These are phyloP conservation scores for Dictyophora rubrovolvata DNA, from an alignment of 768 basidiomycete species.

Conservation along the genomic window DNA sequence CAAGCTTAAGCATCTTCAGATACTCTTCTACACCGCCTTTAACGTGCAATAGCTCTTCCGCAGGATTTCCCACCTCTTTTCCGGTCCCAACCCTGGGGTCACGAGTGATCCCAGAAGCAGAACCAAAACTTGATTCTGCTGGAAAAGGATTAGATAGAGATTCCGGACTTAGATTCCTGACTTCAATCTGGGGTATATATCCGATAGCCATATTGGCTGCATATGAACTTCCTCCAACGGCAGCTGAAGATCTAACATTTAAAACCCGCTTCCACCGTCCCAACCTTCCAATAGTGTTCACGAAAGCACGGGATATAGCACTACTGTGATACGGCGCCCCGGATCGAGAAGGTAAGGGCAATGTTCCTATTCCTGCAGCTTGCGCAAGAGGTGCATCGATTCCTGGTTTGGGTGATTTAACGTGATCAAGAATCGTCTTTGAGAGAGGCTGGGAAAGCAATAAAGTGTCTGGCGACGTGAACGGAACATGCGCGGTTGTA, in stretches of 20 bases:
- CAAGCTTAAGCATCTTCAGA: conserved; percentile 42
- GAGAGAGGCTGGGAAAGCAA: conserved; percentile 50
- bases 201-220: not conserved
- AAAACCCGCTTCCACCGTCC: conserved; percentile 78
- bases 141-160: not conserved
- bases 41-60: conserved; percentile 49
- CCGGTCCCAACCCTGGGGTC: conserved; percentile 30
- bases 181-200: not conserved
- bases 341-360: conserved; percentile 17
- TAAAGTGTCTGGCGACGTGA: conserved; percentile 45
- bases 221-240: not conserved
- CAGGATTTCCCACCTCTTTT: conserved; percentile 37
- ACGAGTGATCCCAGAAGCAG: conserved; percentile 31
- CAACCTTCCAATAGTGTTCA: conserved; percentile 72
- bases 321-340: conserved; percentile 46
- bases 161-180: not conserved
- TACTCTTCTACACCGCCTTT: conserved; percentile 60
- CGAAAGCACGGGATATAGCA: conserved; percentile 63
- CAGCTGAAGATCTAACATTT: conserved; percentile 5
- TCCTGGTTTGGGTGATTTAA: conserved; percentile 29
- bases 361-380: conserved; percentile 20
- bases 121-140: not conserved
- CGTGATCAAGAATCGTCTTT: conserved; percentile 30
- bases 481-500: not conserved
- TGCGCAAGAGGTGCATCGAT: conserved; percentile 25